These are phyloP conservation scores for Liriodendron chinense DNA, from an alignment of 164 flowering plant genomes.

Conservation along the genomic window DNA sequence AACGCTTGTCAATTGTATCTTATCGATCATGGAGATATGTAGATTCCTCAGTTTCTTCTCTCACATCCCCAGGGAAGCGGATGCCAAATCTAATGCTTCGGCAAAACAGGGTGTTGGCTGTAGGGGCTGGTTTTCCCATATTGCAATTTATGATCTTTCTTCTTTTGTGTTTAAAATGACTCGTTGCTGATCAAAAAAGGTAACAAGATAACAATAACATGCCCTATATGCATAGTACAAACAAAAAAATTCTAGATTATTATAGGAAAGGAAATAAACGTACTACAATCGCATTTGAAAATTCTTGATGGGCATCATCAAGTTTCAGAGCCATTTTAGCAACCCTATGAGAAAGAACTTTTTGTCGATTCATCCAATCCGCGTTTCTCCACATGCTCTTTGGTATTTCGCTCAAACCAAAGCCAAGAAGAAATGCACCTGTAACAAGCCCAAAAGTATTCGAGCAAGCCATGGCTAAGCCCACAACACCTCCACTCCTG, in stretches of 20 bases:
- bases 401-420: constrained; percentile 98
- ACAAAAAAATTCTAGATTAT: not conserved
- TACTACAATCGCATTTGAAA: constrained; percentile 96
- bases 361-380: constrained; percentile 90
- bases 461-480: constrained; percentile 96
- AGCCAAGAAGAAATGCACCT: constrained; percentile 99
- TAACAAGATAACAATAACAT: too few relatives aligned
- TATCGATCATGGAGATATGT: too few relatives aligned
- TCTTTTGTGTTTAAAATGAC: too few relatives aligned
- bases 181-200: too few relatives aligned
- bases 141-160: too few relatives aligned
- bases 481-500: constrained; percentile 68
- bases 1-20: too few relatives aligned
- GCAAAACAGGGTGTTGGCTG: too few relatives aligned
- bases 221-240: not conserved
- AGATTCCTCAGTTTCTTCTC: too few relatives aligned
- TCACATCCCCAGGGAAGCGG: too few relatives aligned
- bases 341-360: constrained; percentile 86
- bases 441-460: constrained; percentile 99
- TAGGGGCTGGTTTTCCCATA: too few relatives aligned
- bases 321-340: constrained; percentile 94
- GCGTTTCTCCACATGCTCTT: constrained; percentile 93
- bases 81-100: too few relatives aligned
- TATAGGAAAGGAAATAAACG: constrained; percentile 18
- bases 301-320: constrained; percentile 94